Evolutionary conservation across 2,329 filamentous ascomycete genomes (phyloP).

Genomic region (Colletotrichum lupini): DNA sequence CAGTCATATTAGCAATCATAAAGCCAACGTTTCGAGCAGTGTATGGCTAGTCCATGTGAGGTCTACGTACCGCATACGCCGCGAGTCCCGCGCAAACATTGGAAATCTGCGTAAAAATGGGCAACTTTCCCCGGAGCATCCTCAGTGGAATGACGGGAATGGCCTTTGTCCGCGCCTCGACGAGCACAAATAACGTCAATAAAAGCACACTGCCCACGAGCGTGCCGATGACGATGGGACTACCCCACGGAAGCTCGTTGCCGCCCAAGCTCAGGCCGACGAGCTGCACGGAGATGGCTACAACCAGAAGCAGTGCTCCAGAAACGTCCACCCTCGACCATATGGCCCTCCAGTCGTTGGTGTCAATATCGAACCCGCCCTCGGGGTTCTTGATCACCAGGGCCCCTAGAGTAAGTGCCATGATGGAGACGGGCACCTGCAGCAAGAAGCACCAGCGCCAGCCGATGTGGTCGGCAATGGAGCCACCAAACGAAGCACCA

Average conservation of each 20-base stretch:
- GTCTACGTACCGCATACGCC: conserved; percentile 67
- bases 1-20: not conserved
- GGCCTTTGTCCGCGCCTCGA: conserved; percentile 61
- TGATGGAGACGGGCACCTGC: conserved; percentile 68
- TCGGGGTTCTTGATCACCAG: conserved; percentile 62
- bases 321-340: conserved; percentile 69
- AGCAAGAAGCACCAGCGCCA: conserved; percentile 76
- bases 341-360: conserved; percentile 47
- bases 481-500: conserved; percentile 73
- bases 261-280: conserved; percentile 66
- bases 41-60: too few species aligned
- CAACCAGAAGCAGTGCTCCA: conserved; percentile 66
- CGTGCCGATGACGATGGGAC: conserved; percentile 57
- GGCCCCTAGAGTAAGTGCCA: conserved; percentile 65
- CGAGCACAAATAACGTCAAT: conserved; percentile 55
- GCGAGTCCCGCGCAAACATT: conserved; percentile 71
- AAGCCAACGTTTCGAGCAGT: not conserved
- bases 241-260: conserved; percentile 64
- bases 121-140: conserved; percentile 67
- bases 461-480: conserved; percentile 71
- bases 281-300: conserved; percentile 68
- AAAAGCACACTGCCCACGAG: conserved; percentile 56
- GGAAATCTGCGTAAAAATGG: conserved; percentile 65
- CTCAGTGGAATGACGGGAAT: conserved; percentile 65
- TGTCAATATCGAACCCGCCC: conserved; percentile 41